These are phyloP conservation scores for Porogramme epimiltina DNA, from an alignment of 1,284 basidiomycete species.

Conservation along the genomic window DNA sequence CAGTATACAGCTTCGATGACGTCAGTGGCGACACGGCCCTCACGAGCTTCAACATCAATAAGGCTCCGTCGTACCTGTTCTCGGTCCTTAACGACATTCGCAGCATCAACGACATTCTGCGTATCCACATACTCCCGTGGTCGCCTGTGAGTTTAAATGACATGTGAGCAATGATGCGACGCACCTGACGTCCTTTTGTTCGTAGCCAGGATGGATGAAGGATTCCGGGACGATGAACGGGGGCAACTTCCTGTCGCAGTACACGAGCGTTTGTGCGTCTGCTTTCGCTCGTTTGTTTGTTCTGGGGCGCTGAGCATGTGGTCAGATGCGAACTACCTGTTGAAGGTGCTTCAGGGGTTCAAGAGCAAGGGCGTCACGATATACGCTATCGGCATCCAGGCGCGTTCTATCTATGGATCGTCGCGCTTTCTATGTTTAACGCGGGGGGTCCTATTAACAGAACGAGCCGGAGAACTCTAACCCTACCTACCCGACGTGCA, in stretches of 20 bases:
- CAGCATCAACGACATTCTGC: constrained; percentile 41
- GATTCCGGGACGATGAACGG: constrained; percentile 44
- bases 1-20: constrained; percentile 52
- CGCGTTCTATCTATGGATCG: background rate
- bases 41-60: constrained; percentile 40
- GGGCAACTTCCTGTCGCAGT: constrained; percentile 41
- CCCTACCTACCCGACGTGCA: constrained; percentile 46
- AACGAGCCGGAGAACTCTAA: constrained; percentile 52
- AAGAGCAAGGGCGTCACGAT: constrained; percentile 41
- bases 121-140: constrained; percentile 50
- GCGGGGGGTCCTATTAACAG: constrained; percentile 23
- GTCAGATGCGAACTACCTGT: constrained; percentile 21
- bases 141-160: constrained; percentile 43
- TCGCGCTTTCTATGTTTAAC: background rate
- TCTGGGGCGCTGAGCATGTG: background rate
- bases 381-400: constrained; percentile 46
- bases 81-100: constrained; percentile 46
- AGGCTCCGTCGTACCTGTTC: constrained; percentile 46
- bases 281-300: background rate
- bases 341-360: constrained; percentile 48
- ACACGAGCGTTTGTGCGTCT: constrained; percentile 38
- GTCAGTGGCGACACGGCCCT: constrained; percentile 45
- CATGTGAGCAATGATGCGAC: too few species aligned
- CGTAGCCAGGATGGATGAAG: constrained; percentile 57
- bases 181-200: background rate